Conservation (phyloP, 2,329 filamentous ascomycete species). For the Alternaria burnsii region DNA sequence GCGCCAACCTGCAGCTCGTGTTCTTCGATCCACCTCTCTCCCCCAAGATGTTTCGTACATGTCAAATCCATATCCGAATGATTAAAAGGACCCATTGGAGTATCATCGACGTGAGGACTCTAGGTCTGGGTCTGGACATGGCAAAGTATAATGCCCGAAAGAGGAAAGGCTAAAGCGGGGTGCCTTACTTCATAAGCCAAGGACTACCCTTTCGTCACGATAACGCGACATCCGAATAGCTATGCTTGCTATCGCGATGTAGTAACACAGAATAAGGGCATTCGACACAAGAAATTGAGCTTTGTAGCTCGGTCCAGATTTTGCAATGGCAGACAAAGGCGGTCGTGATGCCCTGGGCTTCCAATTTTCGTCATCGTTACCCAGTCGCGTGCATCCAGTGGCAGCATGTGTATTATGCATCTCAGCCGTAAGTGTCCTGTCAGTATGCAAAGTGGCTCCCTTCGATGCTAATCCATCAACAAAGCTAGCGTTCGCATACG, state of each 20-base stretch:
- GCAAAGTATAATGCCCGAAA: not conserved
- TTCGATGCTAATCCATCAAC: not conserved
- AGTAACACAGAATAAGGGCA: not conserved
- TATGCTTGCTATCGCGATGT: not conserved
- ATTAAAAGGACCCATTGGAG: not conserved
- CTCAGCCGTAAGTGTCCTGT: constrained; percentile 1
- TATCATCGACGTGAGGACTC: not conserved
- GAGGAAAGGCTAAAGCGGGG: not conserved
- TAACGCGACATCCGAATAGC: not conserved
- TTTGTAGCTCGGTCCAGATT: not conserved
- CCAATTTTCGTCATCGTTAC: not conserved
- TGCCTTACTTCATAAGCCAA: not conserved
- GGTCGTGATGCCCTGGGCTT: not conserved
- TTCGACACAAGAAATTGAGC: not conserved
- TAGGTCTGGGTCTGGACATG: not conserved
- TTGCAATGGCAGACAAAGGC: not conserved
- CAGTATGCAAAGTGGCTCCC: not conserved
- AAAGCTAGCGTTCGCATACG: constrained; percentile 24
- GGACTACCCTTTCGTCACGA: not conserved
- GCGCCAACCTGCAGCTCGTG: not conserved
- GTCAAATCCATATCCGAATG: not conserved
- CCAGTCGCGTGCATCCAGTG: constrained; percentile 1
- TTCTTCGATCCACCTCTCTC: not conserved
- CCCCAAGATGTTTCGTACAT: not conserved
- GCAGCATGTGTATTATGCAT: constrained; percentile 5